These are phyloP conservation scores for Lavandula angustifolia DNA, from an alignment of 257 asterid genomes.

Conservation along the genomic window DNA sequence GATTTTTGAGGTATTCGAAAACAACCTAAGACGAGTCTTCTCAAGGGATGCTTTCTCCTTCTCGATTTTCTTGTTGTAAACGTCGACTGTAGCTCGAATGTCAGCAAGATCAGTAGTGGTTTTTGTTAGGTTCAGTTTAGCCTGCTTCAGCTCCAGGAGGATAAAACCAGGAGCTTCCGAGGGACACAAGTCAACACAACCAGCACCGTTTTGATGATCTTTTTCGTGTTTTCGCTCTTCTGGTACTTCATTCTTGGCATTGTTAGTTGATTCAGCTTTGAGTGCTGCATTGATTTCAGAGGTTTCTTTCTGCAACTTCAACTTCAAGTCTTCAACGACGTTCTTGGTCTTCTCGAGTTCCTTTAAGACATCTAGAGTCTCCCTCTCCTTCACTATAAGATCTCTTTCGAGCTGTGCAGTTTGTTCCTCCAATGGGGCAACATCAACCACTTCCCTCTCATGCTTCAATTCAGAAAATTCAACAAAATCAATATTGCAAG, in stretches of 20 bases:
- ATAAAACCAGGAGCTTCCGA: constrained; percentile 66
- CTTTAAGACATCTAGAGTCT: constrained; percentile 73
- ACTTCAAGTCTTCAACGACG: constrained; percentile 59
- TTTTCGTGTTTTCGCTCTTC: constrained; percentile 27
- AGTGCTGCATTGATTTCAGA: constrained; percentile 45
- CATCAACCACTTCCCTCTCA: constrained; percentile 44
- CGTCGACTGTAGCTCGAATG: constrained; percentile 71
- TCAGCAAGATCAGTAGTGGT: constrained; percentile 75
- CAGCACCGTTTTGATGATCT: constrained; percentile 19
- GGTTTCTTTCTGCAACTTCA: constrained; percentile 65
- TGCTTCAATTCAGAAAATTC: constrained; percentile 36
- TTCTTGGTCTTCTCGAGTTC: constrained; percentile 69
- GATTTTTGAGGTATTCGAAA: constrained; percentile 53
- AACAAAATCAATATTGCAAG: constrained; percentile 2
- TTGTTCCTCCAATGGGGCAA: constrained; percentile 64
- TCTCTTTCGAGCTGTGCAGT: constrained; percentile 67
- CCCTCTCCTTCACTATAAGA: constrained; percentile 69
- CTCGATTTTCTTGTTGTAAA: constrained; percentile 70
- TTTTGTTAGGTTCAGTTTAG: constrained; percentile 64
- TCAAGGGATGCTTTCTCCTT: constrained; percentile 78
- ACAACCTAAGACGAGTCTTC: constrained; percentile 73
- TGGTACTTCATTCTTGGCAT: constrained; percentile 26
- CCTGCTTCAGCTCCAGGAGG: constrained; percentile 73
- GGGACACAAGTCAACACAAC: constrained; percentile 40
- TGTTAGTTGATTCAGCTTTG: constrained; percentile 15